A percentile compares a stretch with the other conserved stretches of the same genome.
Conservation (phyloP, 495 filamentous ascomycete species). For the Penicillium salamii region DNA sequence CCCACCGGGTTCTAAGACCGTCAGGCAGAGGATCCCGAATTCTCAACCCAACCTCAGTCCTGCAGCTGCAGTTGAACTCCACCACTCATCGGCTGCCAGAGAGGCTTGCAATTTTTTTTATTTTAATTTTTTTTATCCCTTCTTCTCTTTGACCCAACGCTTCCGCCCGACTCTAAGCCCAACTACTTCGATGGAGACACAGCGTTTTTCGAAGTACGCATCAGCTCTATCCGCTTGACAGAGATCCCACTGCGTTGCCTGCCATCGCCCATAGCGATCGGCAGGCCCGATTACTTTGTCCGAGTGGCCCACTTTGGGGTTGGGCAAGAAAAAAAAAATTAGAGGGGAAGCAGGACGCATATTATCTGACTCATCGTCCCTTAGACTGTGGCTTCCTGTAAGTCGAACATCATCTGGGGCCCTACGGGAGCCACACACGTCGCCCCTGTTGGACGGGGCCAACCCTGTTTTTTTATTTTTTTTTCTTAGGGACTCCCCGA, state of each 20-base stretch:
- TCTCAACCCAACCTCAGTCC: constrained; percentile 18
- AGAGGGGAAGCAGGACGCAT: not conserved
- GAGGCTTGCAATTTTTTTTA: constrained; percentile 5
- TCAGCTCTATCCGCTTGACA: constrained; percentile 25
- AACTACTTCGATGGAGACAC: constrained; percentile 30
- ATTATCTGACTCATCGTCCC: constrained; percentile 11
- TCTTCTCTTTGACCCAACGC: constrained; percentile 17
- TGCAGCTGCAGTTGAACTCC: constrained; percentile 22
- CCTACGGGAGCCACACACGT: constrained; percentile 16
- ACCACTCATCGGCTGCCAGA: constrained; percentile 19
- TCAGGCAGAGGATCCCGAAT: constrained; percentile 23
- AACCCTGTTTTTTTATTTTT: constrained; percentile 13
- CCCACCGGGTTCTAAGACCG: constrained; percentile 24
- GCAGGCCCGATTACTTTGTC: constrained; percentile 23
- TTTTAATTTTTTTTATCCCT: not conserved
- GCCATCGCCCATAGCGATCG: constrained; percentile 31
- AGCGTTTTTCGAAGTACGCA: constrained; percentile 23
- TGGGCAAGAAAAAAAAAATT: constrained; percentile 10
- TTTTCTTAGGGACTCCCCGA: constrained; percentile 11
- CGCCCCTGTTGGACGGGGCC: constrained; percentile 13
- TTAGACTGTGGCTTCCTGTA: constrained; percentile 17
- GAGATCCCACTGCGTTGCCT: constrained; percentile 9
- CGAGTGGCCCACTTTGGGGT: constrained; percentile 10
- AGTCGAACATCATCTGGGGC: constrained; percentile 9
- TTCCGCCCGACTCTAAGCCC: constrained; percentile 22